Conservation (phyloP, 1,139 yeast genomes). For the Taiozyma sp. region DNA sequence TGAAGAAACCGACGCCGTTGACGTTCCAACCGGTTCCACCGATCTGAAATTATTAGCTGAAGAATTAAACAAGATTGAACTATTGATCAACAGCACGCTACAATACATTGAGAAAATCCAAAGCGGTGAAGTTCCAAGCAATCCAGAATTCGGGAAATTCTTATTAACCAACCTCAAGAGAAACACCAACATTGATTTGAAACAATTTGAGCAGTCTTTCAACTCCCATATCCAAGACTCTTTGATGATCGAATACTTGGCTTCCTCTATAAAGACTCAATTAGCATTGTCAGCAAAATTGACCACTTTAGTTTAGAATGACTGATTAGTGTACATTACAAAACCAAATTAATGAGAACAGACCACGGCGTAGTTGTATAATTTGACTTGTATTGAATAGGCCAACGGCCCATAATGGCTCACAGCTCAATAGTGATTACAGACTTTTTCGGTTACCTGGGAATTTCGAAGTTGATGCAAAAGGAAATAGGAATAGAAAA, state of each 20-base stretch:
- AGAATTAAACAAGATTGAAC: conserved; percentile 51
- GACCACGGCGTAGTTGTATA: too few species aligned
- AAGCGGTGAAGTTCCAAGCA: conserved; percentile 39
- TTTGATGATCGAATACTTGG: conserved; percentile 75
- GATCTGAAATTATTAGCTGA: conserved; percentile 47
- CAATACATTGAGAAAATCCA: conserved; percentile 41
- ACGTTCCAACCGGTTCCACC: conserved; percentile 26
- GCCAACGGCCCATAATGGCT: too few species aligned
- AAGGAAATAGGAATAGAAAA: too few species aligned
- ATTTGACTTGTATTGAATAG: too few species aligned
- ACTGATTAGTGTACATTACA: not conserved
- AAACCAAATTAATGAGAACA: not conserved
- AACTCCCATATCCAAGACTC: conserved; percentile 77
- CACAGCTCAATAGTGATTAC: too few species aligned
- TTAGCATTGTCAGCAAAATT: conserved; percentile 74
- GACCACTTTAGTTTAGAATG: conserved; percentile 35
- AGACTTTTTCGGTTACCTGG: too few species aligned
- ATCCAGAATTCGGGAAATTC: conserved; percentile 58
- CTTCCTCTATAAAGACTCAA: conserved; percentile 83
- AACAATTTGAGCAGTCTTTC: conserved; percentile 55
- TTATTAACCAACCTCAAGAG: conserved; percentile 61
- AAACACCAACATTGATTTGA: conserved; percentile 43
- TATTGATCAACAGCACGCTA: conserved; percentile 53
- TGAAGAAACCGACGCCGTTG: conserved; percentile 23
- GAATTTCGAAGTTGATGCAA: too few species aligned